Evolutionary conservation across 768 basidiomycete species (phyloP).

Genomic region (Boletus tomentosulus): DNA sequence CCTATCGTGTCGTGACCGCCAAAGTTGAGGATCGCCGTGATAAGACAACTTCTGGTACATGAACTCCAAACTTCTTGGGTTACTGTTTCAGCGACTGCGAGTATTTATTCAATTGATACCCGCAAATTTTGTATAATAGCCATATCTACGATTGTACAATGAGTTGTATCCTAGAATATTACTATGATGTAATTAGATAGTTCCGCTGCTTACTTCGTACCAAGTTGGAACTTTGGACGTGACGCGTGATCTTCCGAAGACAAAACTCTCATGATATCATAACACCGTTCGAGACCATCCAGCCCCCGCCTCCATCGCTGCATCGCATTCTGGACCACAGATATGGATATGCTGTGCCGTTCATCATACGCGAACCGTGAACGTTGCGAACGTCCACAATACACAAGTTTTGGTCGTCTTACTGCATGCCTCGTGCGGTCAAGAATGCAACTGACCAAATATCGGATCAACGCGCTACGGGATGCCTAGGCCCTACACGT

Average conservation of each 20-base stretch:
- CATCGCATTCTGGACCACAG: neutral
- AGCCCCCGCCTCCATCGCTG: neutral
- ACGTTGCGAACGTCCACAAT: neutral
- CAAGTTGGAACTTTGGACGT: neutral
- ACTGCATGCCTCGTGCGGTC: constrained; percentile 12
- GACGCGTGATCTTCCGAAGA: too few species aligned
- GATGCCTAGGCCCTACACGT: constrained; percentile 17
- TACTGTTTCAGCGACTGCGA: neutral
- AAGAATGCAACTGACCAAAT: constrained; percentile 11
- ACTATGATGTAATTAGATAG: neutral
- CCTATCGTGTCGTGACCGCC: constrained; percentile 24
- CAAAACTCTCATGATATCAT: too few species aligned
- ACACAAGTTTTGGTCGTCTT: neutral
- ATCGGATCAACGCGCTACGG: constrained; percentile 15
- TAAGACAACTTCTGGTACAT: neutral
- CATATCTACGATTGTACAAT: constrained; percentile 7
- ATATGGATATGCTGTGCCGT: neutral
- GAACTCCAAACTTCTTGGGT: neutral
- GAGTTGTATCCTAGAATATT: constrained; percentile 5
- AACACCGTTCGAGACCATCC: neutral
- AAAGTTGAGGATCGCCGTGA: neutral
- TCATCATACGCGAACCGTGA: neutral
- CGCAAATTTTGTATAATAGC: constrained; percentile 16
- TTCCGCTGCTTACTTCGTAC: neutral
- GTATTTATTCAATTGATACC: constrained; percentile 17